Percentiles rank a stretch among this genome's conserved stretches.
phyloP scores from a whole-genome alignment of 148 eudicot species.

The Vaccinium myrtillus region DNA sequence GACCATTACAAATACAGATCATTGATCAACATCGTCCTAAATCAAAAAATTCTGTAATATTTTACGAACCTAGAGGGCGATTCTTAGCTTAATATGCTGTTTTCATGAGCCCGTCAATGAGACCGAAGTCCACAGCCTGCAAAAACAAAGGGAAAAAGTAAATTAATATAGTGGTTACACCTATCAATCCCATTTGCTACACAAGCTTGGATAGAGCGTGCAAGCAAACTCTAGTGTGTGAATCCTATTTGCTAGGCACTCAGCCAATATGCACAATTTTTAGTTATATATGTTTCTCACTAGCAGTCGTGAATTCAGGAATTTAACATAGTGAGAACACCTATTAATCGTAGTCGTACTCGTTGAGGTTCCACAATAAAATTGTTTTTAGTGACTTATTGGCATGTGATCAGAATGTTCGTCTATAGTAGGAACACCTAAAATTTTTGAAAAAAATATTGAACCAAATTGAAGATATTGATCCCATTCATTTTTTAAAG shows the following conservation, averaged over 20 bases:
- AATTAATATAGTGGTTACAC: not conserved
- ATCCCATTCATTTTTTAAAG: not conserved
- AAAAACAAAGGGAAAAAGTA: constrained; percentile 9
- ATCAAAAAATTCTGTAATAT: not conserved
- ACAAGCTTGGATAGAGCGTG: not conserved
- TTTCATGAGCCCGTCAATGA: constrained; percentile 75
- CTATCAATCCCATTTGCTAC: not conserved
- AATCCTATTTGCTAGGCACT: not conserved
- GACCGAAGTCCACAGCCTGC: constrained; percentile 92
- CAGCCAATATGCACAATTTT: not conserved
- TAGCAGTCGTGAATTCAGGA: not conserved
- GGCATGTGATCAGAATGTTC: not conserved
- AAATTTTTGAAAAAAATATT: not conserved
- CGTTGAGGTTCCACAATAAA: not conserved
- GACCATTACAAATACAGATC: not conserved
- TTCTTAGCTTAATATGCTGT: constrained; percentile 52
- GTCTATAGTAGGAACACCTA: not conserved
- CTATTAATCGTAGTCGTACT: not conserved
- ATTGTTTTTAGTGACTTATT: not conserved
- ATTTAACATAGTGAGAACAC: not conserved
- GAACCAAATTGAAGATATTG: not conserved
- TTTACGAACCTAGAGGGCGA: not conserved
- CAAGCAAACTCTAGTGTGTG: not conserved
- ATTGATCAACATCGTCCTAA: not conserved
- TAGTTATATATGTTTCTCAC: not conserved